Evolutionary conservation across 176 grass and related monocot species (phyloP), one percentile per base, ranked within the genome.

Genomic region (Cymbopogon citratus): DNA sequence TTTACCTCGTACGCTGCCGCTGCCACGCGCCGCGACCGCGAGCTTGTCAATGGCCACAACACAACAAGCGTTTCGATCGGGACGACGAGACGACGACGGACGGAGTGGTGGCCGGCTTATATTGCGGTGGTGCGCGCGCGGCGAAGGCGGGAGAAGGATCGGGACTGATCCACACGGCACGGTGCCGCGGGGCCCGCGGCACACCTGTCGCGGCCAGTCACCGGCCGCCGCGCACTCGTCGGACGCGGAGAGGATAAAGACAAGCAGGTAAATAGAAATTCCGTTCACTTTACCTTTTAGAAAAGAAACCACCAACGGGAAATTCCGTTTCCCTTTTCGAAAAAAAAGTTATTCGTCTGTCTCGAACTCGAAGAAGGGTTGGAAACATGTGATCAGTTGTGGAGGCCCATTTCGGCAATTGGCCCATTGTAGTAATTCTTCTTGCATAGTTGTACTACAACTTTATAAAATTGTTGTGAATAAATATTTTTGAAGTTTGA

Each of bases 81-180:
- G 49, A n/a, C n/a, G 54, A 54, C 2, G 51, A 35, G 51, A 35
- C 7, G 23, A 27, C 31, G 63, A 24, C 41, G 63, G 12, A 63
- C 21, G 29, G 63, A 36, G 3, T 8, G 43, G 12, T 33, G 63
- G 19, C 43, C 26, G 63, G 4, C 12, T 68, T 69, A 80, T 80
- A 80, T 35, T 12, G 78, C 7, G 26, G n/a, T 40, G 41, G 43
- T 7, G n/a, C 28, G 19, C 2, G 26, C 26, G 71, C 28, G 49
- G 46, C 3, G 85, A 80, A 86, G 7, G 34, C 60, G 69, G 85
- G 35, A 57, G 77, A 86, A 86, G 84, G 69, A 33, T 80, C 84
- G 69, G 73, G 84, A 80, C 25, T 9, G 38, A 68, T 75, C 85
- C 71, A 66, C 69, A 44, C 15, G 76, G 21, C 69, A 44, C 15